A percentile compares a stretch with the other conserved stretches of the same genome.
Conservation (phyloP, 2,329 filamentous ascomycete genomes). For the Trichoderma semiorbis region DNA sequence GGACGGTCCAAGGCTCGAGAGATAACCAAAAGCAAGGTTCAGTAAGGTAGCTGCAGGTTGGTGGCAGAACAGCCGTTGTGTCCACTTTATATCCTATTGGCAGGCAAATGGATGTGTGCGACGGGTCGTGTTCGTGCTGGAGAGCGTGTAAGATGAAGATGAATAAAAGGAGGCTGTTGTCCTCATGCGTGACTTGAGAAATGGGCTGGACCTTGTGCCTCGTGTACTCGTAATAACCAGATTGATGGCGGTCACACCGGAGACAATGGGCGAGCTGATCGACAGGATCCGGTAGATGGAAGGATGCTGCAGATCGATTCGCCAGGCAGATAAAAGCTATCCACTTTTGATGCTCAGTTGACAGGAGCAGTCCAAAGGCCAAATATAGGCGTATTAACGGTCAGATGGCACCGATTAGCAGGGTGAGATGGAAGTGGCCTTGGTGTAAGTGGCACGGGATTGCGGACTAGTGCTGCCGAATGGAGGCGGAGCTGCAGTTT, state of each 20-base stretch:
- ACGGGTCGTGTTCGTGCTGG: not conserved
- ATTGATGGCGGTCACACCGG: conserved; percentile 4
- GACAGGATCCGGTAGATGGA: conserved; percentile 18
- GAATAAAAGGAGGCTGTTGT: not conserved
- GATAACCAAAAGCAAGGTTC: not conserved
- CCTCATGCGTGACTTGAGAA: conserved; percentile 5
- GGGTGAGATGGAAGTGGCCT: conserved; percentile 7
- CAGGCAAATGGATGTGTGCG: not conserved
- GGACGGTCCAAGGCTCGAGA: conserved; percentile 4
- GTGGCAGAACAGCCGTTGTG: not conserved
- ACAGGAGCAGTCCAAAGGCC: not conserved
- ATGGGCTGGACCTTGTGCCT: conserved; percentile 1
- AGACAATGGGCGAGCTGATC: conserved; percentile 15
- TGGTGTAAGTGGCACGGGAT: conserved; percentile 21
- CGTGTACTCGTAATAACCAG: not conserved
- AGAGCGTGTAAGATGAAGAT: not conserved
- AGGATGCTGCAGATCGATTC: conserved; percentile 16
- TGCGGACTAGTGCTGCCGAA: conserved; percentile 11
- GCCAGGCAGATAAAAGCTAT: not conserved
- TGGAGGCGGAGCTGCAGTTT: conserved; percentile 10
- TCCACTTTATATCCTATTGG: not conserved
- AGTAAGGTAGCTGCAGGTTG: not conserved
- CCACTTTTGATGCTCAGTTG: conserved; percentile 10
- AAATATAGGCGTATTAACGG: conserved; percentile 8
- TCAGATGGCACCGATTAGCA: conserved; percentile 9